Evolutionary conservation across 371 early-diverging fungal species (phyloP).

Genomic region (Mucor plumbeus): DNA sequence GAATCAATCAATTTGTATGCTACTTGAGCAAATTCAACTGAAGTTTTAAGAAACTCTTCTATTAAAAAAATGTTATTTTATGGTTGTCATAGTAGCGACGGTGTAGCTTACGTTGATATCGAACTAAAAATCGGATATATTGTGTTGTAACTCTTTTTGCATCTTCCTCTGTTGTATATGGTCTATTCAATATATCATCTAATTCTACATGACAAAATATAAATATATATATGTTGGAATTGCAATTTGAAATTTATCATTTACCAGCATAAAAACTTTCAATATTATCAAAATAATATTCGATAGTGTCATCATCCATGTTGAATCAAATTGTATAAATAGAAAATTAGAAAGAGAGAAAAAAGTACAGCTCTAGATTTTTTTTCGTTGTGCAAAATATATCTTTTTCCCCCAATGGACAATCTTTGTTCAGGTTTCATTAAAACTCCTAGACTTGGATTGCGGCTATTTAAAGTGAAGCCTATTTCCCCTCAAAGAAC

Average conservation of each 20-base stretch:
- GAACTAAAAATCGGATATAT: no score
- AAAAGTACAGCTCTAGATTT: neutral
- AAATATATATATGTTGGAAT: neutral
- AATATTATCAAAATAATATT: slow-evolving; percentile 51
- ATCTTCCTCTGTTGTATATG: neutral
- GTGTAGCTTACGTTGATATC: no score
- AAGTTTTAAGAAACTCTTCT: no score
- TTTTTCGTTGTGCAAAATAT: slow-evolving; percentile 2
- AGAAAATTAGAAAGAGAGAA: slow-evolving; percentile 14
- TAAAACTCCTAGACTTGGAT: slow-evolving; percentile 5
- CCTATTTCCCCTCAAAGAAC: neutral
- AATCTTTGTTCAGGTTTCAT: slow-evolving; percentile 2
- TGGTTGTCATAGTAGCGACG: no score
- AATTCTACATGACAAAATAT: neutral
- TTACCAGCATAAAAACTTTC: slow-evolving; percentile 30
- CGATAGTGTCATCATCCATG: slow-evolving; percentile 35
- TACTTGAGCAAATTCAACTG: no score
- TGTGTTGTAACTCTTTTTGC: neutral
- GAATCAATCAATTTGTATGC: no score
- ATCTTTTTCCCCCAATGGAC: neutral
- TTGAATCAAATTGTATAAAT: slow-evolving; percentile 1
- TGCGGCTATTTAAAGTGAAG: neutral
- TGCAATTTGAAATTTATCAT: slow-evolving; percentile 12
- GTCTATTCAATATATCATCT: neutral
- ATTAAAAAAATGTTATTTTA: neutral